Evolutionary conservation across 2,329 filamentous ascomycete genomes (phyloP), one percentile per base, ranked within the genome.

Genomic region (Trichoderma atrobrunneum): DNA sequence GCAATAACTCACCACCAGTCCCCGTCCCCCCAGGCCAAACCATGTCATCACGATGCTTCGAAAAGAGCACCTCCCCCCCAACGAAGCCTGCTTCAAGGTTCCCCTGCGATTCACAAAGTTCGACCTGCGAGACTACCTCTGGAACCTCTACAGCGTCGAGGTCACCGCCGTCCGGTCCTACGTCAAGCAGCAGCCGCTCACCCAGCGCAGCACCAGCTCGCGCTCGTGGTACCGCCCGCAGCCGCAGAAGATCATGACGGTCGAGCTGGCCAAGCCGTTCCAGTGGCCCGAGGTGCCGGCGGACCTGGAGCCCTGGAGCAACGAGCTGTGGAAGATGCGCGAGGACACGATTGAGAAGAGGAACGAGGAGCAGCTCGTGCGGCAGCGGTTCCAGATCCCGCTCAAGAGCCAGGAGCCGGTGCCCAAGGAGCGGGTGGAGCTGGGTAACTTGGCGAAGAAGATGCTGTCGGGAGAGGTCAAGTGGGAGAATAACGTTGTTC

Each of bases 81-180:
- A 90, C 81, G 94, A 93, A 81, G 96, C 95, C 74, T 92, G 91
- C 78, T 99, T 99, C 89, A 87, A 91, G 78, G 95, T 98, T 36
- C 96, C 96, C 12, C 88, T 98, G 77, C 90, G 89, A 77, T 94
- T 98, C 87, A 97, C 94, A 87, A 99, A 99, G 85, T 91, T 98
- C 82, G 96, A 99, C 81, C 85, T 99, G 56, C 93, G 94, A 82
- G 95, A 98, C 85, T 99, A 98, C 85, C 91, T 99, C 74, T 93
- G 89, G 85, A 91, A 97, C 81, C 88, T 89, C 57, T 99, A 99
- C 86, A 87, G 88, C 73, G 91, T 98, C 74, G 87, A 91, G 75
- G 89, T 91, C 69, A 84, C 89, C 67, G 86, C 86, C 75, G 90
- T 98, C 74, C 92, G 95, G 74, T 94, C 93, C 68, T 95, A 79